These are phyloP conservation scores for Penicillium palitans DNA, from an alignment of 2,329 filamentous ascomycete species.

Conservation along the genomic window DNA sequence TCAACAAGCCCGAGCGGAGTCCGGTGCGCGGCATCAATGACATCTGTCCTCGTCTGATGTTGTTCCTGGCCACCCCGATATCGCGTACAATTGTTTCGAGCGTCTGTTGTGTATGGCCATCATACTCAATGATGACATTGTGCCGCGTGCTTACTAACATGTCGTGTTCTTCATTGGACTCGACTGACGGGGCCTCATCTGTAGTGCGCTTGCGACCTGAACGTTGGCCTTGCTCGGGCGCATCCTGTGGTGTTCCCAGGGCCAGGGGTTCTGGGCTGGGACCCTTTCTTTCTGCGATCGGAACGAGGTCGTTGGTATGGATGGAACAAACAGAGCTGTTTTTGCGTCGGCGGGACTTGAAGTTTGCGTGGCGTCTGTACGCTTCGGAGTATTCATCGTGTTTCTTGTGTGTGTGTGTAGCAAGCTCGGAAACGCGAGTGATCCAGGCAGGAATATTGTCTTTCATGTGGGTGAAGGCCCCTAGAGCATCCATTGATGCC, in stretches of 20 bases:
- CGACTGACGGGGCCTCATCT: constrained; percentile 35
- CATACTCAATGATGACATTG: constrained; percentile 88
- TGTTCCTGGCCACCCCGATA: constrained; percentile 75
- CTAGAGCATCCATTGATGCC: constrained; percentile 43
- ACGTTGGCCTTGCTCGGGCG: constrained; percentile 12
- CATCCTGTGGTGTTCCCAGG: constrained; percentile 4
- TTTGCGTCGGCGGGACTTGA: constrained; percentile 38
- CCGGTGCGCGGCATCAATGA: constrained; percentile 33
- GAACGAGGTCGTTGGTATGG: constrained; percentile 30
- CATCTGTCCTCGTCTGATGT: constrained; percentile 82
- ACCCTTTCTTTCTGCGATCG: constrained; percentile 19
- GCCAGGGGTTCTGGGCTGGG: constrained; percentile 15
- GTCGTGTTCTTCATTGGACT: constrained; percentile 32
- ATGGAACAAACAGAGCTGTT: constrained; percentile 48
- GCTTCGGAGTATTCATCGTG: constrained; percentile 47
- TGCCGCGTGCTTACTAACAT: constrained; percentile 67
- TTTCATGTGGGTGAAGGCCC: constrained; percentile 47
- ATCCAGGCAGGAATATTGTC: constrained; percentile 50
- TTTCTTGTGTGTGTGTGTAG: constrained; percentile 41
- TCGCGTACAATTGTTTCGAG: constrained; percentile 82
- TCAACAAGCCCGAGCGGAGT: constrained; percentile 23
- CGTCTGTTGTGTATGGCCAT: constrained; percentile 78
- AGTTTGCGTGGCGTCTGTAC: constrained; percentile 38
- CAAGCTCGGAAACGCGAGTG: constrained; percentile 44
- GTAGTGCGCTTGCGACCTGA: constrained; percentile 38